Conservation (phyloP, 2,329 filamentous ascomycete species). For the Trichophyton simii region DNA sequence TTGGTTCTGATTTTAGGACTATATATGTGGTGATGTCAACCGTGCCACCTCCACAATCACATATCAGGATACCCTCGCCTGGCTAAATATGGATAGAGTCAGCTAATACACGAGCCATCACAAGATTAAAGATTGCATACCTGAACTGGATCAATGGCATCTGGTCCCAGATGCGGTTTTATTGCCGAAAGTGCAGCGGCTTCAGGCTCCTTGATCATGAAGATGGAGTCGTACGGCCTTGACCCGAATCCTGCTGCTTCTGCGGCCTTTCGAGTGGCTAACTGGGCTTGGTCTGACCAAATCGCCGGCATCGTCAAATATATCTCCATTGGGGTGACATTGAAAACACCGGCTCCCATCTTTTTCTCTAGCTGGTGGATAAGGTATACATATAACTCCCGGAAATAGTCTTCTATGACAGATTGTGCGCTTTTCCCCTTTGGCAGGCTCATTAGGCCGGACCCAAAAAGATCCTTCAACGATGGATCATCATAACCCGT, state of each 20-base stretch:
- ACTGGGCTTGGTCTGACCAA: constrained; percentile 13
- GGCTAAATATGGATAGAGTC: background rate
- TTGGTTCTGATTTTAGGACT: constrained; percentile 10
- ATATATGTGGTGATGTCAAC: constrained; percentile 20
- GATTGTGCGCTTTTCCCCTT: constrained; percentile 14
- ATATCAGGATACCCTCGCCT: constrained; percentile 17
- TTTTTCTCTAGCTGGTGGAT: constrained; percentile 12
- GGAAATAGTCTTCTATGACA: constrained; percentile 18
- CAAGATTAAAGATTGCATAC: background rate
- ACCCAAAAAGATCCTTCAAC: constrained; percentile 3
- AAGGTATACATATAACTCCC: constrained; percentile 15
- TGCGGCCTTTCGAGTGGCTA: constrained; percentile 14
- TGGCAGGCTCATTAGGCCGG: constrained; percentile 3
- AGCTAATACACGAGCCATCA: background rate
- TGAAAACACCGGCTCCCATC: constrained; percentile 12
- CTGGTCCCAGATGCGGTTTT: constrained; percentile 6
- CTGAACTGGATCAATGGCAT: constrained; percentile 8
- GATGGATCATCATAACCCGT: constrained; percentile 16
- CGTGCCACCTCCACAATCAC: constrained; percentile 22
- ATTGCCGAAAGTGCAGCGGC: constrained; percentile 8
- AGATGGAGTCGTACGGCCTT: constrained; percentile 11
- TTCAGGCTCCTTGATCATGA: constrained; percentile 16
- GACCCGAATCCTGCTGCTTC: constrained; percentile 14
- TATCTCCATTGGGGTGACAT: constrained; percentile 13
- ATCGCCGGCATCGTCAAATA: constrained; percentile 16